These are phyloP conservation scores for Ophiocytium majus DNA, from an alignment of 352 stramenopile species.

Conservation along the genomic window DNA sequence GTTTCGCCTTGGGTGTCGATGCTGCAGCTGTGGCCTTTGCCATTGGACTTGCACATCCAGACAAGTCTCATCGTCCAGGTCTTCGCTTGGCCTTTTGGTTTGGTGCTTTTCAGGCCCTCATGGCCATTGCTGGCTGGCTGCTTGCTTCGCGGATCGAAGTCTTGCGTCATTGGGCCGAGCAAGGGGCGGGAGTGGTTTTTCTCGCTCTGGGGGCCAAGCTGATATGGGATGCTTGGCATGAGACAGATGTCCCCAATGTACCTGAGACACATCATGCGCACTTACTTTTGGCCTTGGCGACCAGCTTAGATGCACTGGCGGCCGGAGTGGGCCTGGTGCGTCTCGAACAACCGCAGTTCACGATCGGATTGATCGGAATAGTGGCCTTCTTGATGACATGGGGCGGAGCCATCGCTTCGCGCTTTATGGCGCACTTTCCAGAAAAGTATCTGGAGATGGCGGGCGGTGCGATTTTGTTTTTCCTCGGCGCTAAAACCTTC, in stretches of 20 bases:
- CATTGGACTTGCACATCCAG: neutral
- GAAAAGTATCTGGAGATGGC: too few species aligned
- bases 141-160: too few species aligned
- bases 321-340: neutral
- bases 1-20: neutral
- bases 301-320: neutral
- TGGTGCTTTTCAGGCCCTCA: too few species aligned
- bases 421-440: too few species aligned
- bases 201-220: neutral
- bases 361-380: neutral
- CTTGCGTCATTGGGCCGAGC: too few species aligned
- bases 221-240: neutral
- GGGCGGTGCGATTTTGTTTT: too few species aligned
- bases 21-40: neutral
- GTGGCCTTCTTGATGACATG: neutral
- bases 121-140: too few species aligned
- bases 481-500: too few species aligned
- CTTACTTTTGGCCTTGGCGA: slow-evolving; percentile 3
- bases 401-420: too few species aligned
- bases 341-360: neutral
- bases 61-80: too few species aligned
- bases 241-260: neutral
- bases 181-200: neutral
- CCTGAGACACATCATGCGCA: too few species aligned
- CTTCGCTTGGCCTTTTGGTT: too few species aligned